phyloP scores from a whole-genome alignment of 768 basidiomycete species.

The Termitomyces eurrhizus region DNA sequence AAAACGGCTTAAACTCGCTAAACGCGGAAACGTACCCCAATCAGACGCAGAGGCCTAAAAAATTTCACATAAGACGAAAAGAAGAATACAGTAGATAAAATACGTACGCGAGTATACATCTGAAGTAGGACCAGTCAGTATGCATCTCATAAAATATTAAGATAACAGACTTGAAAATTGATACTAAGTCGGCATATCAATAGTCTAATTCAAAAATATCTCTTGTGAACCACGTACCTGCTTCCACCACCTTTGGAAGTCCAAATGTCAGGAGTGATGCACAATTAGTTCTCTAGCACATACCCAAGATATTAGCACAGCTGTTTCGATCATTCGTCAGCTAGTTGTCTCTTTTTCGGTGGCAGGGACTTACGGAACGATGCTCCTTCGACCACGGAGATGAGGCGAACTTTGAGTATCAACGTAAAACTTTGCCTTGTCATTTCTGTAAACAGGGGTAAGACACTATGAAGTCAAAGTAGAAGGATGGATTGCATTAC shows the following conservation, averaged over 20 bases:
- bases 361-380: conserved; percentile 54
- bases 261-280: neutral
- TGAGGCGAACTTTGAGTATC: conserved; percentile 55
- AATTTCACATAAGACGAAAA: neutral
- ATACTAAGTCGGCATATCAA: conserved; percentile 36
- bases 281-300: neutral
- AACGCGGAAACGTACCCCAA: conserved; percentile 44
- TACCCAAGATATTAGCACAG: conserved; percentile 64
- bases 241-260: conserved; percentile 43
- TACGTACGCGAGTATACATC: conserved; percentile 64
- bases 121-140: conserved; percentile 15
- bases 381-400: conserved; percentile 59
- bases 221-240: conserved; percentile 31
- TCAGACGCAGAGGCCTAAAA: conserved; percentile 64
- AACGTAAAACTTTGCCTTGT: conserved; percentile 70
- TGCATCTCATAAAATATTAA: neutral
- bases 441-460: conserved; percentile 43
- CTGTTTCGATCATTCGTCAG: conserved; percentile 23
- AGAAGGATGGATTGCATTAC: conserved; percentile 26
- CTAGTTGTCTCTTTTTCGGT: neutral
- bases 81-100: neutral
- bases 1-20: neutral
- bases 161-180: conserved; percentile 57
- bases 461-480: neutral
- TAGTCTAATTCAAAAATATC: neutral